Conservation (phyloP, 2,329 filamentous ascomycete genomes). For the Domatiomyces catenatus region DNA sequence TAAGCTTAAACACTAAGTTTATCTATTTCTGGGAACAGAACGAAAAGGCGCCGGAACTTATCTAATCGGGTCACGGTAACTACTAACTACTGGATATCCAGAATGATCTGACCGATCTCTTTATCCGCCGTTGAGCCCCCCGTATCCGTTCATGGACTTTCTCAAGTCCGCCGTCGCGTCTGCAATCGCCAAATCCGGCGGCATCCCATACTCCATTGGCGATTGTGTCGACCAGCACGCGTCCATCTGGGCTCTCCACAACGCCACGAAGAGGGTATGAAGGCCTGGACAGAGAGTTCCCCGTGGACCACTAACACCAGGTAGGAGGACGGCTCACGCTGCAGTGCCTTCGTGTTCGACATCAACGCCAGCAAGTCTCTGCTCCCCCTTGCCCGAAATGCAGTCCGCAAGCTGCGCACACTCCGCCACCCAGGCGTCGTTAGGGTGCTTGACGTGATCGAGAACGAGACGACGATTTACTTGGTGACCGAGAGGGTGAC, state of each 20-base stretch:
- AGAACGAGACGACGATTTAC: conserved; percentile 93
- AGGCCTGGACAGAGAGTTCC: conserved; percentile 7
- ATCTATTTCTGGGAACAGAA: too few relatives aligned
- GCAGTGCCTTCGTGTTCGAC: conserved; percentile 96
- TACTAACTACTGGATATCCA: neutral
- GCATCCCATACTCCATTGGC: conserved; percentile 84
- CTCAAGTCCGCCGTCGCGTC: conserved; percentile 95
- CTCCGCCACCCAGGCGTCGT: conserved; percentile 88
- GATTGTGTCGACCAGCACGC: conserved; percentile 84
- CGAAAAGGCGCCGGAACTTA: neutral
- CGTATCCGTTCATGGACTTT: conserved; percentile 60
- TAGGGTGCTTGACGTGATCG: conserved; percentile 83
- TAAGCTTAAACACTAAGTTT: too few relatives aligned
- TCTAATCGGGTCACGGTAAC: neutral
- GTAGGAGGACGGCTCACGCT: conserved; percentile 83
- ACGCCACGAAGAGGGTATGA: conserved; percentile 74
- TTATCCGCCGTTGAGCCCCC: neutral
- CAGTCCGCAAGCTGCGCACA: conserved; percentile 82
- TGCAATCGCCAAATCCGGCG: conserved; percentile 84
- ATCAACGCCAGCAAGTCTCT: conserved; percentile 63
- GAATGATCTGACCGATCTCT: neutral
- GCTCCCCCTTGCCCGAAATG: conserved; percentile 79
- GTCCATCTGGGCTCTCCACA: conserved; percentile 92
- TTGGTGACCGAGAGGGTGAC: conserved; percentile 84
- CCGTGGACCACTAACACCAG: conserved; percentile 13